Base-by-base conservation (phyloP, 2,329 filamentous ascomycete genomes). In the Zasmidium cellare region DNA sequence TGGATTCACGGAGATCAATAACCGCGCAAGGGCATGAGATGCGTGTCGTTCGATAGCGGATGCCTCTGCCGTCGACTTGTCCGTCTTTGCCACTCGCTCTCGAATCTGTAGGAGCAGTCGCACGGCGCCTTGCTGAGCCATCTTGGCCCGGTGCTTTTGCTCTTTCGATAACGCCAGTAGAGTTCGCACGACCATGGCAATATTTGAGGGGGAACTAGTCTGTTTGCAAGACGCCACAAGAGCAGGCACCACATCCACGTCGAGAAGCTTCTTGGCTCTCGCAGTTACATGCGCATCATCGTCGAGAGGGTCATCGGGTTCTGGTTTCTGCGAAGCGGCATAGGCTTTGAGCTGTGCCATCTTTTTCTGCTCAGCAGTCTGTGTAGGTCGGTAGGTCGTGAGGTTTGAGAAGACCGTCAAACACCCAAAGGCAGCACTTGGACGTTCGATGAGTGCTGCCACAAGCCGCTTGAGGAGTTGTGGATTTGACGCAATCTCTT, bases 341-440 rank as follows among this genome's bases (percentile, higher is more conserved):
- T 97, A 99, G 1, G 92, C 91, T 78, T 96, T 97, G 46, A 99
- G 83, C 72, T 99, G 90, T 5, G 84, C 84, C 78, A 99, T 91
- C 69, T 90, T 91, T 77, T 93, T 94, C 68, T 97, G 89, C 74
- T 99, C 94, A 62, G 97, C 93, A 0, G 91, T 88, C 44, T 92
- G 80, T 7, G 80, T 79, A 6, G 92, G 92, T 44, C 85, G 82
- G 71, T 96, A 97, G 25, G 84, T 82, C 14, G 91, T 96, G 52
- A 99, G 78, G 70, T 97, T 97, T 55, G 86, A 80, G 64, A 97
- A 83, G 55, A 97, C 89, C 70, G 89, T 96, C 44, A 99, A 80
- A 18, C 87, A 89, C 49, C 93, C 93, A 70, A 96, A 97, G 0
- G 92, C 87, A 41, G 66, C 65, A 35, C 61, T 65, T 11, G 62